These are phyloP conservation scores for Alternaria brassicae DNA, from an alignment of 2,329 filamentous ascomycete species.

Conservation along the genomic window DNA sequence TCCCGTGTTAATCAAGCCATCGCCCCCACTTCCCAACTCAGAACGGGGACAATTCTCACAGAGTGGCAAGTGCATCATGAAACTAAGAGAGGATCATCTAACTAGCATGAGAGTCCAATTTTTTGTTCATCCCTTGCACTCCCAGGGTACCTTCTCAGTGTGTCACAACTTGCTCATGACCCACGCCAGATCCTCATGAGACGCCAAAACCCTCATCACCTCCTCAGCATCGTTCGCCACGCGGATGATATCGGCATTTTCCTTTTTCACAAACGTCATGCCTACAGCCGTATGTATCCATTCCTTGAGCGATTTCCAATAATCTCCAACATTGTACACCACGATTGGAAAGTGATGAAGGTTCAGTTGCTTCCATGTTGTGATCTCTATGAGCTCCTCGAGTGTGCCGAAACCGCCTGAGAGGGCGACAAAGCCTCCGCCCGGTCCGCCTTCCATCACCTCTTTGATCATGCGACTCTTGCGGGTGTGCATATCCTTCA, in stretches of 20 bases:
- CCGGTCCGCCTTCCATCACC: too few relatives aligned
- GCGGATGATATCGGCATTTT: not conserved
- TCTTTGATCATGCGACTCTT: too few relatives aligned
- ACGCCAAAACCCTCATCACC: not conserved
- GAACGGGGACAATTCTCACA: too few relatives aligned
- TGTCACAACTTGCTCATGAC: not conserved
- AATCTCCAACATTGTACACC: conserved; percentile 85
- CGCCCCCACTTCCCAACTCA: too few relatives aligned
- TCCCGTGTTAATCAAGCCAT: too few relatives aligned
- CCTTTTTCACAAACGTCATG: not conserved
- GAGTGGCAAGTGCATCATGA: too few relatives aligned
- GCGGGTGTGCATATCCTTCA: too few relatives aligned
- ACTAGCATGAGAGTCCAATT: too few relatives aligned
- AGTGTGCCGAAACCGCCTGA: conserved; percentile 91
- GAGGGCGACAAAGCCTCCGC: conserved; percentile 80
- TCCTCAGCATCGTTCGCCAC: not conserved
- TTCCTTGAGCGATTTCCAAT: conserved; percentile 62
- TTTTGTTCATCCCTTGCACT: too few relatives aligned
- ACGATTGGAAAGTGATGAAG: conserved; percentile 81
- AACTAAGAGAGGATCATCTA: too few relatives aligned
- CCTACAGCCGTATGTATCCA: not conserved
- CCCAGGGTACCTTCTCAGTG: too few relatives aligned
- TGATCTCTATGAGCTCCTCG: conserved; percentile 91
- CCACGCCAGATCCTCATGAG: not conserved
- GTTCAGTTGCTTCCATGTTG: conserved; percentile 94